Percentiles rank a stretch among this genome's conserved stretches.
These are phyloP conservation scores for Pestalotiopsis sp. DNA, from an alignment of 2,329 filamentous ascomycete species.

Conservation along the genomic window DNA sequence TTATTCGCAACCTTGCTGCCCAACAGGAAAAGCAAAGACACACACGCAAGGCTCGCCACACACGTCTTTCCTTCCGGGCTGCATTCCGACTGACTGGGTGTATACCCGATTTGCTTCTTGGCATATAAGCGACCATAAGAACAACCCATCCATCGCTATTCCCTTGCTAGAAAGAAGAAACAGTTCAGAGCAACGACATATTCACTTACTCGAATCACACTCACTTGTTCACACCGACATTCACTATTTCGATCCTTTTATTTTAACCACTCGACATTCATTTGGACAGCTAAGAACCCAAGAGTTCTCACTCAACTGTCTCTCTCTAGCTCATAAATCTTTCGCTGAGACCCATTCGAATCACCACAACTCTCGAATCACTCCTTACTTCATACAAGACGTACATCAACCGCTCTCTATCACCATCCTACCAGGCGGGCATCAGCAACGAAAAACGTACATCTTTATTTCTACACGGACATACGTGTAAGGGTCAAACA, in stretches of 20 bases:
- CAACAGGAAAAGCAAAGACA: neutral
- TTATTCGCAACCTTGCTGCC: constrained; percentile 10
- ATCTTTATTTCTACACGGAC: no score
- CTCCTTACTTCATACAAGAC: neutral
- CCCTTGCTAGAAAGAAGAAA: neutral
- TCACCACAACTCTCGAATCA: neutral
- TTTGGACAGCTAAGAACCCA: neutral
- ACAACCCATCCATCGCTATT: neutral
- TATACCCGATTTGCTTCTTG: neutral
- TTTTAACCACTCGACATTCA: neutral
- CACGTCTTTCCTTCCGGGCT: neutral
- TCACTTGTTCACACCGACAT: neutral
- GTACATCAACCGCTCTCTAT: neutral
- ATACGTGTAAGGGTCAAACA: neutral
- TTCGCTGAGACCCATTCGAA: neutral
- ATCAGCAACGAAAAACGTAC: neutral
- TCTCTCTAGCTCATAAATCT: neutral
- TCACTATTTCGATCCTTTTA: neutral
- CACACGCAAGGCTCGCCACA: constrained; percentile 1
- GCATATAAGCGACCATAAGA: neutral
- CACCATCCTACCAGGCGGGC: neutral
- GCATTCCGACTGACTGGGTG: neutral
- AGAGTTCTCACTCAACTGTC: neutral
- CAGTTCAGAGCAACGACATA: neutral
- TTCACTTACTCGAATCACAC: neutral